Evolutionary conservation across 495 filamentous ascomycete genomes (phyloP), one percentile per base, ranked within the genome.

Genomic region (Penicillium verhagenii): DNA sequence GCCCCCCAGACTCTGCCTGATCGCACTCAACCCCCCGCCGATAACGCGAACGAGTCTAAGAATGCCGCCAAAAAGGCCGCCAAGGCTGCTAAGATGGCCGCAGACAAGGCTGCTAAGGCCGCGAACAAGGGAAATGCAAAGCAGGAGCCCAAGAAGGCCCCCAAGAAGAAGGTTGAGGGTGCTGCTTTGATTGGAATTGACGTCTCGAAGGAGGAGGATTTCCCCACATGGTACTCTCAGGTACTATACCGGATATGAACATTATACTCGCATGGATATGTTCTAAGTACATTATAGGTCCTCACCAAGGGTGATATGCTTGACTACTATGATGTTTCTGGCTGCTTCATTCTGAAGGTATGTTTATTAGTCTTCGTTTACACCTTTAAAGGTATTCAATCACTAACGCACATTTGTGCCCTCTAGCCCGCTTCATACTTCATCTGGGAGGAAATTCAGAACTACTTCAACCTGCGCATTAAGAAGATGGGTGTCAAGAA

Each of bases 291-390:
- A 11, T 11, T 11, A 31, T 31, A 31, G 28, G 87, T 96, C 35
- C 85, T 98, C 35, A 86, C 89, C 55, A 98, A 98, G 80, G 90
- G 89, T 65, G 88, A 96, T 61, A 87, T 98, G 86, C 83, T 97
- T 62, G 90, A 93, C 47, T 96, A 92, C 78, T 91, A 53, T 33
- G 50, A 53, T 53, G 38, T 97, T 53, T 91, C 91, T 19, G 92
- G 92, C 31, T 97, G 93, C 72, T 97, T 95, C 72, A 96, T 97
- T 72, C 79, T 96, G 66, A 90, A 91, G 73, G 88, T 78, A 65
- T 29, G 47, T 50, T 14, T 19, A 58, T 6, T 31, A 39, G 23
- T 7, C 4, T 49, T n/a, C 5, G 39, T 43, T 21, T 28, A 16
- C 47, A n/a, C 56, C 23, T 44, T 20, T 45, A 16, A n/a, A n/a